Base-by-base conservation (phyloP, 306 rosid species). In the Trichosanthes truncata region DNA sequence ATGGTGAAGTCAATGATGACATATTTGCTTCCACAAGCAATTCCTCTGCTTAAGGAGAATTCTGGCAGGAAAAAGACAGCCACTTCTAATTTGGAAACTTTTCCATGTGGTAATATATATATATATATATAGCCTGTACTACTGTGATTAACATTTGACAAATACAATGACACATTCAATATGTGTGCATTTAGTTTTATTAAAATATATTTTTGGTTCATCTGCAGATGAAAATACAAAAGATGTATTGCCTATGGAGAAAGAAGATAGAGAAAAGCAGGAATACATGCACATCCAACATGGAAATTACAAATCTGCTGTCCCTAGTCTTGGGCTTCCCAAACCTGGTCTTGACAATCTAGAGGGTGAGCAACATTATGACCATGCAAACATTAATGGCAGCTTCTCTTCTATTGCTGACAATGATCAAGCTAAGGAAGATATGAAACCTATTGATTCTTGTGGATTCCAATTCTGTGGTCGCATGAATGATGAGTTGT, bases 11-110 rank as follows among this genome's bases (percentile, higher is more conserved):
- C 92, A 84, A 92, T 94, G 97, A 94, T 94, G 93, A 79, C 87
- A 59, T 79, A 89, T 86, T 85, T 92, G 67, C 94, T 94, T 85
- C 98, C 98, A 25, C 96, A 89, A 85, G 96, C 94, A 82, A 80
- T 94, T 87, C 97, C 98, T 74, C 82, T 94, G 67, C 90, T 94
- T 41, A 84, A 81, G 53, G 85, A 83, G 76, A 77, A 80, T 76
- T 83, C 91, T 69, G 82, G 71, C 81, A 80, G 85, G 83, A 86
- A 86, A 83, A 85, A 81, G 68, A 81, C 78, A 46, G 17, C 52
- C 40, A 36, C 59, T 46, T 81, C 80, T 80, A 65, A 87, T 81
- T 77, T 78, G 46, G 83, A 83, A 83, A 53, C 38, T 46, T 76
- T 74, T 74, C 78, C 86, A 60, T 75, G 81, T 79, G 65, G 12